Base-by-base conservation (phyloP, 2,329 filamentous ascomycete genomes). In the Drechslerella coelobrocha region DNA sequence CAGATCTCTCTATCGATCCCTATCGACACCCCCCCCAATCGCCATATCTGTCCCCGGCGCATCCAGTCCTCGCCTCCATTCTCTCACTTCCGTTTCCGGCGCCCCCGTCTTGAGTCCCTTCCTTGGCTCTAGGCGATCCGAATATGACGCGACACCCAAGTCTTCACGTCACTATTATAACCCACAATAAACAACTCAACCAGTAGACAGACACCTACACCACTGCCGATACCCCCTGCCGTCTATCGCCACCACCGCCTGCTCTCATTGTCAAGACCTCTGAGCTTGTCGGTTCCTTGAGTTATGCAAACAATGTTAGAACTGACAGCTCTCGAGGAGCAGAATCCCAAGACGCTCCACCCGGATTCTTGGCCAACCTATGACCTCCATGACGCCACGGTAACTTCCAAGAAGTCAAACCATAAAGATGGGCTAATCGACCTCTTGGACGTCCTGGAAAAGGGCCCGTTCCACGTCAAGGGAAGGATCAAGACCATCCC, bases 381-480 rank as follows among this genome's bases (percentile, higher is more conserved):
- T 47, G 59, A 71, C 29, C 66, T 71, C 41, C 53, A 71, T 27
- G 66, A 71, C 21, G 66, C 66, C 27, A 43, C 52, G 23, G 66
- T 71, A 27, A 60, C 53, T 41, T 71, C 66, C 47, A 52, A 27
- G 7, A 71, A 71, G 37, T 71, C 66, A 10, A 54, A 23, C 23
- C 66, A 60, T n/a, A 21, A 52, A 27, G 56, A 63, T 21, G 26
- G 50, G 2, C 59, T 75, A 9, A 73, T 73, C 29, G 74, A 76
- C 27, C 65, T 76, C 2, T 47, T 75, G 24, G 71, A 76, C 31
- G 74, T 76, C 12, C 50, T 66, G n/a, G 74, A 75, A 19, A 52
- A 69, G n/a, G 74, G 74, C 2, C 74, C 74, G 1, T 74, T 74
- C 43, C 55, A 68, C 9, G 63, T 75, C 9, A 69, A 68, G 19